Percentiles rank a stretch among this genome's conserved stretches.
Evolutionary conservation across 495 filamentous ascomycete genomes (phyloP).

Genomic region (Terfezia boudieri): DNA sequence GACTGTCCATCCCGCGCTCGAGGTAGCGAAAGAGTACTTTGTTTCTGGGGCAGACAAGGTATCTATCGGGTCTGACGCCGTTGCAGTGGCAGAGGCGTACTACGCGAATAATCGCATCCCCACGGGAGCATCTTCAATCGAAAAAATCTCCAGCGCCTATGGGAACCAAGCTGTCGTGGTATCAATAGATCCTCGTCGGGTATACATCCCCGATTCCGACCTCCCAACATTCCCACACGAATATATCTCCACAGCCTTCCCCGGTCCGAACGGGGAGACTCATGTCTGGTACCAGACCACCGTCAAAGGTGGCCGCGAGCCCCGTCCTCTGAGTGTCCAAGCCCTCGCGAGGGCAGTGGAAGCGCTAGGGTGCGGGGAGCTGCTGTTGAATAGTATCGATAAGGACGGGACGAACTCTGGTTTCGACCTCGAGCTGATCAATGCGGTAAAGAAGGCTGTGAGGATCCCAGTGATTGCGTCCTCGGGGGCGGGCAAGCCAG

Average conservation of each 20-base stretch:
- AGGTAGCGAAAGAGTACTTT: slow-evolving; percentile 94
- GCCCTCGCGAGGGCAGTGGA: slow-evolving; percentile 77
- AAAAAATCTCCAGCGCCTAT: slow-evolving; percentile 81
- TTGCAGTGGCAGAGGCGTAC: slow-evolving; percentile 77
- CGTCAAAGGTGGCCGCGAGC: slow-evolving; percentile 82
- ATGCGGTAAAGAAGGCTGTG: slow-evolving; percentile 59
- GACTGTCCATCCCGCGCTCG: slow-evolving; percentile 61
- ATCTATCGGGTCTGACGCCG: slow-evolving; percentile 88
- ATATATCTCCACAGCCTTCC: slow-evolving; percentile 45
- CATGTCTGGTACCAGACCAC: slow-evolving; percentile 98
- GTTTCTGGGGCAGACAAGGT: slow-evolving; percentile 97
- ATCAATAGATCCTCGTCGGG: slow-evolving; percentile 75
- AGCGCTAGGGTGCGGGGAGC: slow-evolving; percentile 87
- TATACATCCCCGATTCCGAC: slow-evolving; percentile 48
- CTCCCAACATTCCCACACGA: slow-evolving; percentile 49
- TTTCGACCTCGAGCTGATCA: slow-evolving; percentile 82
- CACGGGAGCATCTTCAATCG: slow-evolving; percentile 68
- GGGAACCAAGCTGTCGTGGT: slow-evolving; percentile 95
- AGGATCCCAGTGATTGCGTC: slow-evolving; percentile 90
- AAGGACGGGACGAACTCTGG: slow-evolving; percentile 88
- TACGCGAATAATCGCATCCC: slow-evolving; percentile 42
- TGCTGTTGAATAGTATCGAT: slow-evolving; percentile 92
- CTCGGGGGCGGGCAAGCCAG: slow-evolving; percentile 75
- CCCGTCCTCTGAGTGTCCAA: slow-evolving; percentile 68
- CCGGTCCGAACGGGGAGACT: slow-evolving; percentile 52